Percentiles rank a stretch among this genome's conserved stretches.
These are phyloP conservation scores for Mycena vitilis DNA, from an alignment of 768 basidiomycete species.

Conservation along the genomic window DNA sequence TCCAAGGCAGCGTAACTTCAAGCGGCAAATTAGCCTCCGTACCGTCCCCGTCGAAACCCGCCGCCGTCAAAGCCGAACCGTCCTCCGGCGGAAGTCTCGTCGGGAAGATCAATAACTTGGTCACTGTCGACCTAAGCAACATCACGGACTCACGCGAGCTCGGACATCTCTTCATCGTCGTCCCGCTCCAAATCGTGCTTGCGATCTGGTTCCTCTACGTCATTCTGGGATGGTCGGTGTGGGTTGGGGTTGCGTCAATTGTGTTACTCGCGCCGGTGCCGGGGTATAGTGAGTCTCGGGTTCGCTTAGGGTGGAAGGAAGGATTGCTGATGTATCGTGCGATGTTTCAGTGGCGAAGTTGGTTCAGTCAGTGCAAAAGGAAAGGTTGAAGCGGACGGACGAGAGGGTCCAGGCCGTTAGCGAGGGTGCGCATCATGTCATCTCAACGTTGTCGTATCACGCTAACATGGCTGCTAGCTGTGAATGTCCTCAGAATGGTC, in stretches of 20 bases:
- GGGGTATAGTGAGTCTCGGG: constrained; percentile 53
- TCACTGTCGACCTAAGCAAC: constrained; percentile 65
- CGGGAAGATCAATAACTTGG: constrained; percentile 82
- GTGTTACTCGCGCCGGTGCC: constrained; percentile 62
- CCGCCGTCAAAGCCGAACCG: constrained; percentile 22
- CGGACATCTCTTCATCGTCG: constrained; percentile 5
- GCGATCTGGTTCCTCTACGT: constrained; percentile 61
- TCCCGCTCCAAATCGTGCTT: constrained; percentile 41
- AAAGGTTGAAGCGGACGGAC: constrained; percentile 68
- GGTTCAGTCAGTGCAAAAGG: constrained; percentile 50
- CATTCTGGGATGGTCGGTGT: constrained; percentile 20
- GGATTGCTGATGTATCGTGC: too few relatives aligned
- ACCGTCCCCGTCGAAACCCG: constrained; percentile 1
- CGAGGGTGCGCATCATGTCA: constrained; percentile 58
- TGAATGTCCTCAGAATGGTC: constrained; percentile 72
- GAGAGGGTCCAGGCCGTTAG: constrained; percentile 70
- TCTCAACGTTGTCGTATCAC: too few relatives aligned
- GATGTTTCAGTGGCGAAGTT: constrained; percentile 25
- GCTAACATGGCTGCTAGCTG: too few relatives aligned
- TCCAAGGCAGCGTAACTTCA: constrained; percentile 12
- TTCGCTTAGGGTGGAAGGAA: too few relatives aligned
- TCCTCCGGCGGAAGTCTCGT: constrained; percentile 56
- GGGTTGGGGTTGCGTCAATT: constrained; percentile 28
- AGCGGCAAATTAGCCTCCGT: constrained; percentile 21
- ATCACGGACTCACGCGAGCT: constrained; percentile 26